Percentiles rank a stretch among this genome's conserved stretches.
Conservation (phyloP, 1,284 basidiomycete genomes). For the Agaricales sp. region DNA sequence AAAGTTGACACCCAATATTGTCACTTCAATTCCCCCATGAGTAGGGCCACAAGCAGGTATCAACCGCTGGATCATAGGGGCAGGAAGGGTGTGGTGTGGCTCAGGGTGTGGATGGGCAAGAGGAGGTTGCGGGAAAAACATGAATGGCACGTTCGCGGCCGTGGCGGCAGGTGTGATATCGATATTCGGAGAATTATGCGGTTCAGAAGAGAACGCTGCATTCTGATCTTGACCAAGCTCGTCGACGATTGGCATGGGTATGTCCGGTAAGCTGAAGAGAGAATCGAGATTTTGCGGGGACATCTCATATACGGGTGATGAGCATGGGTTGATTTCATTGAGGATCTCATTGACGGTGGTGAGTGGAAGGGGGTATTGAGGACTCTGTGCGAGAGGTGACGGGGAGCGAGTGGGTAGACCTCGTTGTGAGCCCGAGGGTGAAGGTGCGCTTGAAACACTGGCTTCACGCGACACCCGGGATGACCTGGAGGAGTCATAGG, state of each 20-base stretch:
- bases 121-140: conserved; percentile 48
- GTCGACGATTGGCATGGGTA: not conserved
- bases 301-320: not conserved
- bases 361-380: conserved; percentile 4
- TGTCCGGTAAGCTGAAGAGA: not conserved
- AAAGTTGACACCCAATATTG: conserved; percentile 88
- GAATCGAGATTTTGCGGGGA: not conserved
- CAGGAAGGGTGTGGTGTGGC: conserved; percentile 17
- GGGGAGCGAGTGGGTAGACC: conserved; percentile 36
- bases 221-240: not conserved
- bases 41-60: conserved; percentile 91
- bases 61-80: conserved; percentile 70
- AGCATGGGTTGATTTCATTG: not conserved
- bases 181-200: conserved; percentile 13
- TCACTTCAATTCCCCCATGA: conserved; percentile 91
- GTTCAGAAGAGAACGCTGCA: conserved; percentile 11
- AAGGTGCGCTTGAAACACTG: conserved; percentile 40
- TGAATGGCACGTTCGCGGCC: conserved; percentile 34
- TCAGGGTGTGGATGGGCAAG: conserved; percentile 31
- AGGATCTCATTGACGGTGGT: not conserved
- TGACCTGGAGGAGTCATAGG: conserved; percentile 41
- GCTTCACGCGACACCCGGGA: conserved; percentile 32
- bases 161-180: conserved; percentile 11
- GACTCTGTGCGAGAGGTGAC: conserved; percentile 28
- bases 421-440: conserved; percentile 33